Evolutionary conservation across 495 filamentous ascomycete genomes (phyloP), one percentile per base, ranked within the genome.

Genomic region (Penicillium cinerascens): DNA sequence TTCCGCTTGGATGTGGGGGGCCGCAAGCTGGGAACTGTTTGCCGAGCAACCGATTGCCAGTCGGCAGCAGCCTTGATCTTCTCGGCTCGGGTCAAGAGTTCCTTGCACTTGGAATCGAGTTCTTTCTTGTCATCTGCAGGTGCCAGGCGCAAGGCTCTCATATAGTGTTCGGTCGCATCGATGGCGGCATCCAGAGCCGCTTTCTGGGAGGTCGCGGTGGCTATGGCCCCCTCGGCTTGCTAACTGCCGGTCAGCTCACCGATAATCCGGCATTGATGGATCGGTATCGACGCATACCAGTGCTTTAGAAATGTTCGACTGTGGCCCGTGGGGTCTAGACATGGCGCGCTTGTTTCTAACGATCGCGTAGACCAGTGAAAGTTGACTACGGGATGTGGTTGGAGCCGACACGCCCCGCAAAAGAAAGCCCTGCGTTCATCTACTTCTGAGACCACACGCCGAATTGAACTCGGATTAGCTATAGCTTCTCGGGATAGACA

Each of bases 141-240:
- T 1, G 83, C 75, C 42, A 83, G 66, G 40, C 73, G 72, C 47
- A 87, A 65, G 1, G 87, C 88, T 61, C 82, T 82, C 83, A 96
- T 89, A 52, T 89, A 89, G 40, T 86, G 68, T 59, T 96, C 88
- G 15, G 82, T 84, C 21, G 87, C 87, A 53, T 80, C 70, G 63
- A 93, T 87, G 48, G 87, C 85, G 55, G 84, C 80, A 35, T 85
- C 70, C 42, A 96, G 74, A 17, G 92, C 91, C 52, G 82, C 79
- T 33, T 84, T 78, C 47, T 83, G 82, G 42, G 79, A 85, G 23
- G 68, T 67, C 17, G 84, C 75, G 21, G 52, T 64, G 35, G 73
- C 73, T 47, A 89, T 70, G 51, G 73, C 74, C 25, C 67, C 70
- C 66, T 89, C 84, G 54, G 78, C 79, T 72, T 76, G 80, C 87